Percentiles rank a stretch among this genome's conserved stretches.
These are phyloP conservation scores for Annulohypoxylon stygium DNA, from an alignment of 495 filamentous ascomycete species.

Conservation along the genomic window DNA sequence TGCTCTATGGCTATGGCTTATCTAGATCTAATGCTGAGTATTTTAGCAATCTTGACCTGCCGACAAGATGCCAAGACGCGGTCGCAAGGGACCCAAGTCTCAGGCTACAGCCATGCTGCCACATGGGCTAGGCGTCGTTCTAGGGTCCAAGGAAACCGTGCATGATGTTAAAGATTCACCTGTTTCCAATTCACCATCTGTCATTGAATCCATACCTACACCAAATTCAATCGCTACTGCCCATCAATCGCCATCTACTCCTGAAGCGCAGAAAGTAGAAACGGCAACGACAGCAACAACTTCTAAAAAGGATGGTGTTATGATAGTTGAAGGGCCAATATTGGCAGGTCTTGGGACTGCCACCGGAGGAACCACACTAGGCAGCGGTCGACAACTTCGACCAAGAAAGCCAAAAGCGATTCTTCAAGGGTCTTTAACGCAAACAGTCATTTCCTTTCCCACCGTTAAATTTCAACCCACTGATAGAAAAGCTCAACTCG, in stretches of 20 bases:
- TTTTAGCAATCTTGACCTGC: neutral
- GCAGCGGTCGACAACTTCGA: conserved; percentile 14
- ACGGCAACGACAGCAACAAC: neutral
- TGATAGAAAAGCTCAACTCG: neutral
- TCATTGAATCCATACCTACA: neutral
- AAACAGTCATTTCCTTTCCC: neutral
- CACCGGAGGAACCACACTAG: neutral
- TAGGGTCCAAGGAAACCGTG: neutral
- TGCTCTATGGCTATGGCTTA: neutral
- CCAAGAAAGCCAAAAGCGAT: conserved; percentile 11
- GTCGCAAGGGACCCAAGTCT: conserved; percentile 5
- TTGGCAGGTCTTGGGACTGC: neutral
- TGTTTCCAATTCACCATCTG: neutral
- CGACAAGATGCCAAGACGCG: conserved; percentile 35
- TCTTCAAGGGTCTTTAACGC: neutral
- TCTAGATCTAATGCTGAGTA: neutral
- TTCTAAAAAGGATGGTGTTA: neutral
- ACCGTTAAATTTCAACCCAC: neutral
- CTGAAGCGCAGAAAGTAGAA: neutral
- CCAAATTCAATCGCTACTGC: neutral
- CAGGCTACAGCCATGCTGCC: conserved; percentile 52
- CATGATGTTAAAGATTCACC: neutral
- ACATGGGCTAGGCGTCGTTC: conserved; percentile 55
- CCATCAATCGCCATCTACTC: neutral
- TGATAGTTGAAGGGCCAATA: neutral